phyloP scores from a whole-genome alignment of 352 stramenopile species.

The Phytophthora cactorum region DNA sequence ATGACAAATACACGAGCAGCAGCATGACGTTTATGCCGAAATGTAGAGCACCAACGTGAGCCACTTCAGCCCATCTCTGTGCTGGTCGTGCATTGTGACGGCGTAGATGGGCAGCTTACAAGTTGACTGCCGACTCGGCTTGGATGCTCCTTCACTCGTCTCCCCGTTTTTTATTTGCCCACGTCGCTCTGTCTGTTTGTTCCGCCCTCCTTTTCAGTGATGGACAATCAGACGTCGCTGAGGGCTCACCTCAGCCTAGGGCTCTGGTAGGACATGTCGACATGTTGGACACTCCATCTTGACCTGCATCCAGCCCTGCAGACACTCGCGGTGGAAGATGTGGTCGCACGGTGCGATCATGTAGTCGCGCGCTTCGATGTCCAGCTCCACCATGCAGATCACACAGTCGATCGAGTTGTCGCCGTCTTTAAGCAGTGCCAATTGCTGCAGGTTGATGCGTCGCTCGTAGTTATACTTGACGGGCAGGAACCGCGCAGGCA shows the following conservation, averaged over 20 bases:
- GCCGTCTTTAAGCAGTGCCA: conserved; percentile 73
- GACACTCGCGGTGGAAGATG: conserved; percentile 95
- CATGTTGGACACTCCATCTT: conserved; percentile 98
- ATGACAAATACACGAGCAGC: conserved; percentile 18
- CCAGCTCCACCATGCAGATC: conserved; percentile 89
- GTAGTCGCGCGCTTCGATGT: conserved; percentile 88
- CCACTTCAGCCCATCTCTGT: conserved; percentile 13
- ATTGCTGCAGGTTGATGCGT: conserved; percentile 69
- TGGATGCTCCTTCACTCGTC: background rate
- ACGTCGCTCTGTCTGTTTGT: conserved; percentile 26
- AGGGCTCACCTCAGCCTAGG: conserved; percentile 47
- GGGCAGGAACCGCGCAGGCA: conserved; percentile 94
- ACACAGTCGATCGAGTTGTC: conserved; percentile 81
- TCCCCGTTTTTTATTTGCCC: conserved; percentile 36
- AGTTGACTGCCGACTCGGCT: conserved; percentile 5
- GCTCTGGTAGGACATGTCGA: conserved; percentile 89
- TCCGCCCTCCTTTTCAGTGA: conserved; percentile 32
- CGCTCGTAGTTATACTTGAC: conserved; percentile 98
- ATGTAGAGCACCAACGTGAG: conserved; percentile 4
- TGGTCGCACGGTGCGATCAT: conserved; percentile 98
- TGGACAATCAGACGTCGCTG: conserved; percentile 15
- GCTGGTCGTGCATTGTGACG: conserved; percentile 15
- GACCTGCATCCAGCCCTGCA: conserved; percentile 97
- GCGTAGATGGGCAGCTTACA: conserved; percentile 11
- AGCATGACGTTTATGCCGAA: conserved; percentile 11